Evolutionary conservation across 2,329 filamentous ascomycete species (phyloP), one percentile per base, ranked within the genome.

Genomic region (Fusarium sp.): DNA sequence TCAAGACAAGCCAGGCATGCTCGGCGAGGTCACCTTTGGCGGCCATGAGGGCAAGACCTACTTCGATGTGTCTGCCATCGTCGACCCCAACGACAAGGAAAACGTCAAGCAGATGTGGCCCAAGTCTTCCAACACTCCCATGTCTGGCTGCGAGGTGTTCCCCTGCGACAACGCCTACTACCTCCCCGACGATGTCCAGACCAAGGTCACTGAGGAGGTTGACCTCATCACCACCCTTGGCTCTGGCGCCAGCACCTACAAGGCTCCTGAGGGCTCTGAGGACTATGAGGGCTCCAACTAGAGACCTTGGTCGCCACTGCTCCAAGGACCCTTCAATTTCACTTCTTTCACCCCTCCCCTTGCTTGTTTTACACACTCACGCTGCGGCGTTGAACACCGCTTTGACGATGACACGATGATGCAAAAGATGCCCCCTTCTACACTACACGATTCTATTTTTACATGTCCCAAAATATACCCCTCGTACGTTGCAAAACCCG

Each of bases 1-100:
- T 3, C 41, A 69, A 10, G 73, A 79, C 63, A 66, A 68, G 37
- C 71, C 77, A 6, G 83, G 83, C 65, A 85, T 83, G 80, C 78
- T 83, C 53, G 81, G 80, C 49, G 81, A 83, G 77, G 76, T 82
- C 51, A 73, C 75, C 62, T 83, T 82, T 69, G 75, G 79, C 49
- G 81, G 79, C 69, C 83, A 73, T 73, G 68, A 71, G 48, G 82
- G 75, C 62, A 58, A 76, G 55, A 84, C 80, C 53, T 86, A 80
- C 79, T 86, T 83, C 54, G 84, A 86, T 61, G 82, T 86, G 60
- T 85, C 82, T 10, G 83, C 83, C 71, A 86, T 86, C 62, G 81
- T 85, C 66, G 75, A 82, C 72, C 73, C 81, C 46, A 69, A 69
- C 35, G 84, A 85, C 72, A 66, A 74, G 63, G 53, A 79, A 61